phyloP scores from a whole-genome alignment of 345 rosid genomes.

The Limnanthes douglasii region DNA sequence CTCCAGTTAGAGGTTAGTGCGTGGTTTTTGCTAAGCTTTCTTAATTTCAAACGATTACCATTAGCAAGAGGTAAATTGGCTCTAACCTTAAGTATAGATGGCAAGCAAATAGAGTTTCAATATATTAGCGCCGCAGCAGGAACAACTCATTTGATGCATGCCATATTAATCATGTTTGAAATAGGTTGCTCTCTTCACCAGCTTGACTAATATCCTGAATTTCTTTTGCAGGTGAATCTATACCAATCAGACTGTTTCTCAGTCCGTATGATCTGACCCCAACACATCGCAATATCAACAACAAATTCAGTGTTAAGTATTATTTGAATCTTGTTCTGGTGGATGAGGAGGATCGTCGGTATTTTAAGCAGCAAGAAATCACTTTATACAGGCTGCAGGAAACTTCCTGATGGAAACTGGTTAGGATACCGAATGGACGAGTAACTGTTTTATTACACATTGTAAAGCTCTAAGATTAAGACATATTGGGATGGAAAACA shows the following conservation, averaged over 20 bases:
- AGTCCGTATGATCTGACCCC: conserved; percentile 95
- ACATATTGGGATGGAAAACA: too few species aligned
- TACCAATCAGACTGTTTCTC: conserved; percentile 88
- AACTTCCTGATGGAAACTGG: conserved; percentile 29
- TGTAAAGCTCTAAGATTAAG: too few species aligned
- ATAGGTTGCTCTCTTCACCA: too few species aligned
- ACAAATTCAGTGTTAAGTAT: conserved; percentile 94
- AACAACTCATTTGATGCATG: neutral
- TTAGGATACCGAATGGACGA: too few species aligned
- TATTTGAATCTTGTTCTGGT: conserved; percentile 91
- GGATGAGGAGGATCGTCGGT: conserved; percentile 95
- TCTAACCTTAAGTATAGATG: too few species aligned
- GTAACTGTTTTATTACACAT: too few species aligned
- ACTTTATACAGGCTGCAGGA: conserved; percentile 81
- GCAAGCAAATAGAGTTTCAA: neutral
- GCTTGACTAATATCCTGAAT: conserved; percentile 3
- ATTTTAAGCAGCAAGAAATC: conserved; percentile 94
- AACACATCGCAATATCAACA: conserved; percentile 84
- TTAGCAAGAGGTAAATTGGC: too few species aligned
- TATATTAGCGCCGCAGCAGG: too few species aligned
- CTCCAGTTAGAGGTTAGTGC: conserved; percentile 83
- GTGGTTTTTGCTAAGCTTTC: neutral
- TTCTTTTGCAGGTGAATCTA: conserved; percentile 68
- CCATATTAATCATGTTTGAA: neutral
- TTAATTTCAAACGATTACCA: neutral